Evolutionary conservation across 2,329 filamentous ascomycete species (phyloP).

Genomic region (Penicillium sp.): DNA sequence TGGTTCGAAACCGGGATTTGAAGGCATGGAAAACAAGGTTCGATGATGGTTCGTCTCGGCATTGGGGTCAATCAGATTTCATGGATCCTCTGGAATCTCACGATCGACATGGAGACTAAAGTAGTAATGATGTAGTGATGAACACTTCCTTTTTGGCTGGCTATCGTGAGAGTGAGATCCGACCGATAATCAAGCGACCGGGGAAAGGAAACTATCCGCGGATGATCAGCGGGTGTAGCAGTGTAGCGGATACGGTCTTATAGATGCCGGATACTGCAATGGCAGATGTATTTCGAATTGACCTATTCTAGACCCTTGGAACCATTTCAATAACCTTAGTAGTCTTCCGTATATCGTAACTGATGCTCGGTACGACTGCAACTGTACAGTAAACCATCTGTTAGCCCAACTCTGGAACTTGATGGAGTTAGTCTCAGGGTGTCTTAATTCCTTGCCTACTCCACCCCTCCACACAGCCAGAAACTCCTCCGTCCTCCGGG

Average conservation of each 20-base stretch:
- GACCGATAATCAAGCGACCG: not conserved
- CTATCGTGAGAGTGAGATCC: not conserved
- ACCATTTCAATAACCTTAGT: not conserved
- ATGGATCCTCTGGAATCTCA: not conserved
- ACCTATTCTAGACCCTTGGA: not conserved
- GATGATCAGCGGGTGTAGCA: not conserved
- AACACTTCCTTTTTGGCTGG: too few relatives aligned
- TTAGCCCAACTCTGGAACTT: not conserved
- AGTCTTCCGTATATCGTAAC: too few relatives aligned
- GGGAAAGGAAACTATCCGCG: not conserved
- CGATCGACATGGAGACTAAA: not conserved
- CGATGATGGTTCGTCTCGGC: not conserved
- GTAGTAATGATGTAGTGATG: not conserved
- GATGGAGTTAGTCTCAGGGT: constrained; percentile 6
- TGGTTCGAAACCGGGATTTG: not conserved
- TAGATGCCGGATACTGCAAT: not conserved
- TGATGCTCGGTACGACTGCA: too few relatives aligned
- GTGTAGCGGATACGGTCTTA: not conserved
- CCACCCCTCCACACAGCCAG: not conserved
- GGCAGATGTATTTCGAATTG: not conserved
- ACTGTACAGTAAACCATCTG: not conserved
- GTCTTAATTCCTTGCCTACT: not conserved
- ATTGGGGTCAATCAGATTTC: constrained; percentile 3
- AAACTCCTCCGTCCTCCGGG: too few relatives aligned
- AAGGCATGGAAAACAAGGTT: not conserved